Evolutionary conservation across 1,284 basidiomycete species (phyloP).

Genomic region (Serendipita sp.): DNA sequence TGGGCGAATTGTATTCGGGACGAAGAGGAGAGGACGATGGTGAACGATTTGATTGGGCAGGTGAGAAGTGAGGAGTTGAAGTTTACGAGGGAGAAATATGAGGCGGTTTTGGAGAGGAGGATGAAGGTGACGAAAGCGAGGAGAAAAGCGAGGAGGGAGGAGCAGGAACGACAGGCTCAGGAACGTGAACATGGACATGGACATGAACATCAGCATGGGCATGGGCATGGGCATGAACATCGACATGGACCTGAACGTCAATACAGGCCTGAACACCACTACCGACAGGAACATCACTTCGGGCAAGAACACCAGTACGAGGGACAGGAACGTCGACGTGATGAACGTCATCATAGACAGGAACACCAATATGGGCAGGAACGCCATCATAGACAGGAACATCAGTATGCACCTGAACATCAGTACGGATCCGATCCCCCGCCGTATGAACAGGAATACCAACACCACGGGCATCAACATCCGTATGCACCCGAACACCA

Average conservation of each 20-base stretch:
- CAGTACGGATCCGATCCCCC: no score
- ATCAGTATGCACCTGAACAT: no score
- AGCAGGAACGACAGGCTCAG: not conserved
- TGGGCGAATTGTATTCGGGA: constrained; percentile 62
- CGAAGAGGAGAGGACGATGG: constrained; percentile 39
- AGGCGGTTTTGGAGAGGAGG: constrained; percentile 30
- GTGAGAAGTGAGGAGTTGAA: constrained; percentile 29
- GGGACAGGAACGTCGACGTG: no score
- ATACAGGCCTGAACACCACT: no score
- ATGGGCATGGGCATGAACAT: not conserved
- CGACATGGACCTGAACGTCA: not conserved
- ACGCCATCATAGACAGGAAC: no score
- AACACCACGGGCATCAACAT: no score
- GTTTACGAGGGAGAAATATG: constrained; percentile 46
- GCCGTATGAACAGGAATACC: no score
- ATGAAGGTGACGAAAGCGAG: constrained; percentile 8
- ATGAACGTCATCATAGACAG: no score
- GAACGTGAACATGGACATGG: not conserved
- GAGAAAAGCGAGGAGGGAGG: not conserved
- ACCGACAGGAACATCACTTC: no score
- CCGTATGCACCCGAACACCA: no score
- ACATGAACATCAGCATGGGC: not conserved
- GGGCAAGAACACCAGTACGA: no score
- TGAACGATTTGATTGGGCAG: constrained; percentile 33
- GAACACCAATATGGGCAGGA: no score